Evolutionary conservation across 345 rosid genomes (phyloP), one percentile per base, ranked within the genome.

Genomic region (Odontarrhena argentea): DNA sequence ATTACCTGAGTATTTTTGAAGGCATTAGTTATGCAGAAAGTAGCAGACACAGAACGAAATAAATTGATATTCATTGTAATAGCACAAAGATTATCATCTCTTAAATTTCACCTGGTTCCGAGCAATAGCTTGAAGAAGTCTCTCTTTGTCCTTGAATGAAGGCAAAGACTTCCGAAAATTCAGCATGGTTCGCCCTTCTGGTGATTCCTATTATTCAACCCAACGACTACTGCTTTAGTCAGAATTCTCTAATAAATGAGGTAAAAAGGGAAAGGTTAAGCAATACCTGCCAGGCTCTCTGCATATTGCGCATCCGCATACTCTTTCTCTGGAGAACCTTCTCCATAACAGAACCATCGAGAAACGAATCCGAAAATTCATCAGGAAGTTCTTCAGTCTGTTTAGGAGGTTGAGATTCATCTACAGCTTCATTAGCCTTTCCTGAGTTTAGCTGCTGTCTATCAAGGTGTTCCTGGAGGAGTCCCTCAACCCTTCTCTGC

Each of bases 311-410:
- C 87, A 91, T 81, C 54, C 87, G 92, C 82, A 94, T 77, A 70
- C 99, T 88, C 78, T 96, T 87, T 54, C 89, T 80, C 77, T 88
- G 96, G 71, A 91, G 95, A 76, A 91, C 89, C 78, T 83, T 94
- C 78, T 94, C 99, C 99, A 91, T 91, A 47, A 91, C 95, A 74
- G 97, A 94, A 26, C 75, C 83, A 71, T 94, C 97, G 3, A 91
- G 79, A 43, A 80, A 86, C 22, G 80, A 74, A 57, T 87, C 89
- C 24, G 78, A 76, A 73, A 34, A 67, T 48, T 84, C 95, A 64
- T 81, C 82, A 1, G 65, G 69, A 63, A 69, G 57, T 70, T 82
- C 84, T 76, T 82, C 90, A 68, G 51, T 73, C 78, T 62, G 74
- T 64, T 78, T 71, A 55, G 45, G 54, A 60, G 80, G 60, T 52